These are phyloP conservation scores for maize (Zea mays) DNA, from an alignment of 176 grass and related monocot genomes.

Conservation along the genomic window DNA sequence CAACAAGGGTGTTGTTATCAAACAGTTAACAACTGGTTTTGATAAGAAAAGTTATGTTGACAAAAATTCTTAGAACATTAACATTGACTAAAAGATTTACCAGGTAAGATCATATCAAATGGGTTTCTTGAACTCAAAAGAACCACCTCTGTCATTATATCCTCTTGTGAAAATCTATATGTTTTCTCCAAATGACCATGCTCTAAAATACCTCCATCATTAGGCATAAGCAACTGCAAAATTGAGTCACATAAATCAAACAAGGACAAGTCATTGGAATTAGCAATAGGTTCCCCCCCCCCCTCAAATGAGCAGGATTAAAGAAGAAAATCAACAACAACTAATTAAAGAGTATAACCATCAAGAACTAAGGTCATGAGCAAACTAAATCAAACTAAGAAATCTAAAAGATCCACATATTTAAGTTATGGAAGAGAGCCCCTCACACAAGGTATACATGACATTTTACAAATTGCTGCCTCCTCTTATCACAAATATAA, in stretches of 20 bases:
- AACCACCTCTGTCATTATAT: constrained; percentile 52
- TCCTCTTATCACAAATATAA: no score
- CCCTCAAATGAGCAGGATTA: not conserved
- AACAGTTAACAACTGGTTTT: not conserved
- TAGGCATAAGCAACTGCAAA: not conserved
- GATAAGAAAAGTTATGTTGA: not conserved
- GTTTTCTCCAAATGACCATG: constrained; percentile 17
- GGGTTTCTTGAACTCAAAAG: constrained; percentile 60
- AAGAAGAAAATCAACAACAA: not conserved
- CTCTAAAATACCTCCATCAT: constrained; percentile 1
- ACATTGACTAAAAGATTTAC: constrained; percentile 38
- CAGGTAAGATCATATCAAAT: constrained; percentile 95
- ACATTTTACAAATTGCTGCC: not conserved
- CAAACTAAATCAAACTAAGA: not conserved
- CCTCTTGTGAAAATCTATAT: constrained; percentile 46
- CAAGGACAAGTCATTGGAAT: not conserved
- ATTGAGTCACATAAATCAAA: not conserved
- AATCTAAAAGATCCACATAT: not conserved
- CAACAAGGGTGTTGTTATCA: not conserved
- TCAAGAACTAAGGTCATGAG: not conserved
- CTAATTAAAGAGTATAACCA: not conserved
- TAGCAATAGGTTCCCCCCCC: not conserved
- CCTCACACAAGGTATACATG: not conserved
- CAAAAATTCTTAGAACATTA: constrained; percentile 19
- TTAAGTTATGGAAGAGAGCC: not conserved